Base-by-base conservation (phyloP, 768 basidiomycete species). In the Pleurotus salmoneostramineus region DNA sequence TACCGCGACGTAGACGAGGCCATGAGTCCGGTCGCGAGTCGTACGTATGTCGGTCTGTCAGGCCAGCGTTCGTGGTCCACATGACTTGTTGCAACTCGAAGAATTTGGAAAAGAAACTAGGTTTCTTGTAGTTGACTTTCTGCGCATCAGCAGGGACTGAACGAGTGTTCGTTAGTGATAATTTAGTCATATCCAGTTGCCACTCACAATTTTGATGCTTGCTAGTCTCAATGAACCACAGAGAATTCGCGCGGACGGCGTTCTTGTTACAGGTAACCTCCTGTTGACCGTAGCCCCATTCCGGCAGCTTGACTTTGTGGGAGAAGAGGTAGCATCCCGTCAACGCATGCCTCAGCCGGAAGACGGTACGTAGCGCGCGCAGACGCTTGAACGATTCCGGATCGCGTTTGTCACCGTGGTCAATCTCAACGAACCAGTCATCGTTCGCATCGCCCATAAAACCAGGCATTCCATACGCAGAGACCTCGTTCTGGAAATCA, bases 211-310 rank as follows among this genome's bases (percentile, higher is more conserved):
- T 77, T 0, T 83, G 78, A 67, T 98, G 94, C 31, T 65, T 77
- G 49, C 90, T 82, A 1, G 94, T 97, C 77, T 99, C 97, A 43
- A 98, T 76, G 64, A 83, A 93, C 97, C 97, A 98, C 60, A 98
- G 68, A 33, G 94, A 95, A 71, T 98, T 98, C 2, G 79, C 82
- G 69, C 76, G 81, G 27, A 89, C 89, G 10, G 97, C 95, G 64
- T 98, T 96, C 80, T 95, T 98, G 74, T 99, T 99, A 72, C 97
- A 99, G 0, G 97, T 98, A 52, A 99, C 97, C 67, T 99, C 97
- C 69, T 99, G 97, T 71, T 99, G 97, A 68, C 98, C 97, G 64
- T 81, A 99, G 0, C 85, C 97, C 97, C 97, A 99, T 4, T 97
- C 91, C 0, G 97, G 97, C 1, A 99, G 75, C 73, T 98, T 98